Percentiles rank a stretch among this genome's conserved stretches.
These are phyloP conservation scores for Chamaecrista fasciculata DNA, from an alignment of 306 rosid genomes.

Conservation along the genomic window DNA sequence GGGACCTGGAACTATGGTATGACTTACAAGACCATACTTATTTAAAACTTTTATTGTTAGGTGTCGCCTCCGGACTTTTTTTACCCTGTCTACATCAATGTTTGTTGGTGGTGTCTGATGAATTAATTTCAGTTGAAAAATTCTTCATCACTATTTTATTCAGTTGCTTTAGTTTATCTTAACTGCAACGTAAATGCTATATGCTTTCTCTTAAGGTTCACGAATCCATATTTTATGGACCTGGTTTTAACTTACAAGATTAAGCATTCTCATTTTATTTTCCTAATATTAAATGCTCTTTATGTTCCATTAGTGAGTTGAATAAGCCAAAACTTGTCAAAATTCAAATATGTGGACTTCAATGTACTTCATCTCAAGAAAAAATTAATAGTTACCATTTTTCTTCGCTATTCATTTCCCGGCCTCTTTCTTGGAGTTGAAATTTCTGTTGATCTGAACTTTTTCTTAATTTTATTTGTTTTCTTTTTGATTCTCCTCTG, in stretches of 20 bases:
- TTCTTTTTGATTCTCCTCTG: too few relatives aligned
- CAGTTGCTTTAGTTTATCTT: slow-evolving; percentile 7
- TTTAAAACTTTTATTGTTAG: not conserved
- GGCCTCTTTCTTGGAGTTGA: too few relatives aligned
- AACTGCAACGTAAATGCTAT: not conserved
- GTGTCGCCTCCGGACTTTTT: not conserved
- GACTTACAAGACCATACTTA: slow-evolving; percentile 13
- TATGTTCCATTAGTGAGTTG: not conserved
- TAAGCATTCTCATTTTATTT: not conserved
- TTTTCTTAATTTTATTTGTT: too few relatives aligned
- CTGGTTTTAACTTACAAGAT: not conserved
- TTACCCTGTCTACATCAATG: not conserved
- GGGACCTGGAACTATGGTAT: slow-evolving; percentile 86
- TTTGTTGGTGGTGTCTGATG: not conserved
- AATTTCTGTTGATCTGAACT: too few relatives aligned
- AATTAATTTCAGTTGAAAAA: too few relatives aligned
- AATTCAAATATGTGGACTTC: slow-evolving; percentile 7
- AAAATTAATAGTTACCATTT: slow-evolving; percentile 26
- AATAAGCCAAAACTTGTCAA: not conserved
- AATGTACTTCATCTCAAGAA: slow-evolving; percentile 3
- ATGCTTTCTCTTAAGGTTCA: not conserved
- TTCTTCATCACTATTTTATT: not conserved
- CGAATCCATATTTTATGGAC: not conserved
- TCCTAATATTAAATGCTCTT: not conserved
- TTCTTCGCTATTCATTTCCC: too few relatives aligned